Evolutionary conservation across 495 filamentous ascomycete genomes (phyloP).

Genomic region (Tuber indicum): DNA sequence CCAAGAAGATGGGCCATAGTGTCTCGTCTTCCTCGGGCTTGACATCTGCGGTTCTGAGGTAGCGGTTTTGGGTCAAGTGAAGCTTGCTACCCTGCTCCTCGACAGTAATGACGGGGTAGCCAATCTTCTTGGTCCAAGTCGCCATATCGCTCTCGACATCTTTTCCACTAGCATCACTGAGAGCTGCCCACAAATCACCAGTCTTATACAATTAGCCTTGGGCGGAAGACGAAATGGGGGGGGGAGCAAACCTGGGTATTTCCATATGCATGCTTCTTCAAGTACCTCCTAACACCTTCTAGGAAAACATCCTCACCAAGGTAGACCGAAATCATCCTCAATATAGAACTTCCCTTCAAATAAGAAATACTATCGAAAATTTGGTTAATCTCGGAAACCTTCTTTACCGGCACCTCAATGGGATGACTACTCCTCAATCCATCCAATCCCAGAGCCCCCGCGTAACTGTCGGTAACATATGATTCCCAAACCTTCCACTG

Average conservation of each 20-base stretch:
- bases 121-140: conserved; percentile 73
- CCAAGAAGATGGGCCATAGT: conserved; percentile 65
- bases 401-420: conserved; percentile 93
- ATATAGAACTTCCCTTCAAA: conserved; percentile 89
- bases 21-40: conserved; percentile 79
- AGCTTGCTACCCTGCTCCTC: conserved; percentile 55
- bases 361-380: conserved; percentile 99
- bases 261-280: conserved; percentile 89
- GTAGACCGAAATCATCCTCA: conserved; percentile 96
- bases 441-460: conserved; percentile 79
- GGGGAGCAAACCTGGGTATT: conserved; percentile 51
- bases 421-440: conserved; percentile 92
- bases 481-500: conserved; percentile 99
- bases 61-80: conserved; percentile 66
- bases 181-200: conserved; percentile 80
- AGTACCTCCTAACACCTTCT: conserved; percentile 82
- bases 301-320: conserved; percentile 90
- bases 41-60: conserved; percentile 66
- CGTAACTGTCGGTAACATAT: conserved; percentile 85
- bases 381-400: conserved; percentile 92
- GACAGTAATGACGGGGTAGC: conserved; percentile 66
- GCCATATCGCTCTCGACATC: conserved; percentile 71
- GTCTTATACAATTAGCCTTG: conserved; percentile 51
- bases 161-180: conserved; percentile 86
- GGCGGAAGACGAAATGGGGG: neutral